phyloP scores from a whole-genome alignment of 192 early-diverging fungal species.

The Entomortierella chlamydospora region DNA sequence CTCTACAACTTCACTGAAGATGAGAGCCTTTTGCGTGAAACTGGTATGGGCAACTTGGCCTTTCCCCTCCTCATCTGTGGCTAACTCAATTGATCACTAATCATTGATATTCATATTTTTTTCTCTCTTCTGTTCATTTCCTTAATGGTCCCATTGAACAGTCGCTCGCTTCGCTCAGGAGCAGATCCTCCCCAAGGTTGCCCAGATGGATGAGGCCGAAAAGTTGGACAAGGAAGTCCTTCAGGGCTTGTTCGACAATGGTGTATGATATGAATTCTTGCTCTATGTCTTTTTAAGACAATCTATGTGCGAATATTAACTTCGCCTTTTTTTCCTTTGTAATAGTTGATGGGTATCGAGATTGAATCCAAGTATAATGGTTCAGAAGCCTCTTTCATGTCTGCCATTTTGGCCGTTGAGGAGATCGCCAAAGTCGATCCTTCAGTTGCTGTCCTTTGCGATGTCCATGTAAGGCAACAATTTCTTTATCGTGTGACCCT shows the following conservation, averaged over 20 bases:
- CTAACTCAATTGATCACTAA: too few relatives aligned
- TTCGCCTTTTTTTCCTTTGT: not conserved
- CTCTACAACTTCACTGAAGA: constrained; percentile 89
- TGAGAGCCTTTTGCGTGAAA: constrained; percentile 85
- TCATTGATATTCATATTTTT: too few relatives aligned
- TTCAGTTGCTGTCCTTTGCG: constrained; percentile 89
- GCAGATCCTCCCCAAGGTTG: constrained; percentile 84
- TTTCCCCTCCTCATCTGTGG: too few relatives aligned
- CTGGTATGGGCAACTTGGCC: too few relatives aligned
- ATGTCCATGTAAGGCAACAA: constrained; percentile 75
- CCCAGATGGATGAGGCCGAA: constrained; percentile 94
- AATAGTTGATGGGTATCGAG: constrained; percentile 92
- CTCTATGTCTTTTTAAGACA: not conserved
- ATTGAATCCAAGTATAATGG: constrained; percentile 83
- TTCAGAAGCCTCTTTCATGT: constrained; percentile 82
- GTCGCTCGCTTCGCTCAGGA: constrained; percentile 89
- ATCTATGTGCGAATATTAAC: not conserved
- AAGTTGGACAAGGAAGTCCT: constrained; percentile 81
- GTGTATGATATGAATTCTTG: constrained; percentile 65
- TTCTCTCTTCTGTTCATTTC: not conserved
- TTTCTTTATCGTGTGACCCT: too few relatives aligned
- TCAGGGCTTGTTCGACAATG: constrained; percentile 89
- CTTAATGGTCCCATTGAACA: constrained; percentile 40
- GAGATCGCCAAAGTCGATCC: constrained; percentile 97
- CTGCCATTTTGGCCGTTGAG: constrained; percentile 88